A percentile compares a stretch with the other conserved stretches of the same genome.
Evolutionary conservation across 352 stramenopile species (phyloP).

Genomic region (Saprolegnia parasitica): DNA sequence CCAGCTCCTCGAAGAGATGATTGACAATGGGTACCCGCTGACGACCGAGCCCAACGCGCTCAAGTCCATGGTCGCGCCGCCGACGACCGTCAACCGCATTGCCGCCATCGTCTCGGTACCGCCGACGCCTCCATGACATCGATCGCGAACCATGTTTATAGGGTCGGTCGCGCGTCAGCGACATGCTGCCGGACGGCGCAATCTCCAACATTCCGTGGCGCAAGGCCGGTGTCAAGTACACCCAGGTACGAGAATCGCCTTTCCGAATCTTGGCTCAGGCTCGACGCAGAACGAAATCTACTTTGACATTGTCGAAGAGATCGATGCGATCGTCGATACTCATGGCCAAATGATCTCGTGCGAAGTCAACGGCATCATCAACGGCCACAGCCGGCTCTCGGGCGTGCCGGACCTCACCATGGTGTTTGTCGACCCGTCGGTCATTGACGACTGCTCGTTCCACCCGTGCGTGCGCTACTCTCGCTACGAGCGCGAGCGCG

Average conservation of each 20-base stretch:
- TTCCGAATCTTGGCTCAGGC: no score
- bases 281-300: conserved; percentile 82
- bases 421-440: conserved; percentile 92
- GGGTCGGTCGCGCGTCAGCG: conserved; percentile 87
- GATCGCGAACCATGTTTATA: conserved; percentile 11
- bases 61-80: conserved; percentile 95
- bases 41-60: conserved; percentile 97
- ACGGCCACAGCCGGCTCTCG: conserved; percentile 93
- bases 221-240: conserved; percentile 94
- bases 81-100: conserved; percentile 90
- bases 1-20: conserved; percentile 95
- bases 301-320: conserved; percentile 97
- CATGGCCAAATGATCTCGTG: conserved; percentile 89
- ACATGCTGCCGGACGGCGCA: conserved; percentile 87
- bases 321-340: conserved; percentile 96
- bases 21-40: conserved; percentile 96
- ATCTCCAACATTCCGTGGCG: conserved; percentile 97
- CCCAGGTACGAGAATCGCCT: conserved; percentile 45
- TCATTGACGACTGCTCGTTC: conserved; percentile 98
- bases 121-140: no score
- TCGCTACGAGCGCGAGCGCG: conserved; percentile 92
- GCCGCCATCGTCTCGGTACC: conserved; percentile 79
- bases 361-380: conserved; percentile 93
- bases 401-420: conserved; percentile 96
- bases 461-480: conserved; percentile 97